Percentiles rank a stretch among this genome's conserved stretches.
Evolutionary conservation across 2,329 filamentous ascomycete species (phyloP).

Genomic region (Phialemonium atrogriseum): DNA sequence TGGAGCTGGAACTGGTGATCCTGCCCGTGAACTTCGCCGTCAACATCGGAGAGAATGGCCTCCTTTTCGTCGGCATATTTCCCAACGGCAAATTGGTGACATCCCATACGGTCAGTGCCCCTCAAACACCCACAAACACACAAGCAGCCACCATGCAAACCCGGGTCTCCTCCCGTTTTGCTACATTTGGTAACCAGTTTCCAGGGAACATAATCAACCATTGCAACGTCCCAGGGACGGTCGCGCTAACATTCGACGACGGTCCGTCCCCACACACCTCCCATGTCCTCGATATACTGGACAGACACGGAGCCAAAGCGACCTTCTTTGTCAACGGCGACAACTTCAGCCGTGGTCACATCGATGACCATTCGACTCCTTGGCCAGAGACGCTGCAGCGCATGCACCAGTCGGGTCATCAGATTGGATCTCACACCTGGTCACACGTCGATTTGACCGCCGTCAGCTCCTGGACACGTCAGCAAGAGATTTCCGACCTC

Average conservation of each 20-base stretch:
- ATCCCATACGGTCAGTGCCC: constrained; percentile 2
- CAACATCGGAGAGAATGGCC: neutral
- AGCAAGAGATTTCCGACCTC: constrained; percentile 19
- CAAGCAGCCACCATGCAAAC: neutral
- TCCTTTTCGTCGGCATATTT: neutral
- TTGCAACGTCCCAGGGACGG: constrained; percentile 17
- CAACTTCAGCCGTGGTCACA: constrained; percentile 15
- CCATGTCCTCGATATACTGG: constrained; percentile 24
- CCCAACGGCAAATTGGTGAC: neutral
- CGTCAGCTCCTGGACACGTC: constrained; percentile 11
- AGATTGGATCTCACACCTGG: constrained; percentile 28
- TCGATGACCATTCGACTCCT: constrained; percentile 17
- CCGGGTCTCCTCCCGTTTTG: neutral
- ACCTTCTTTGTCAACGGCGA: constrained; percentile 28
- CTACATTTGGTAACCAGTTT: neutral
- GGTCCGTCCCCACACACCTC: constrained; percentile 23
- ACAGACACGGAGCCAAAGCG: constrained; percentile 18
- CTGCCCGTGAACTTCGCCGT: neutral
- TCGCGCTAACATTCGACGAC: constrained; percentile 29
- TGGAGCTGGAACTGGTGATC: neutral
- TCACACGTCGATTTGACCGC: constrained; percentile 22
- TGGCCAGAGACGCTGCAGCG: constrained; percentile 16
- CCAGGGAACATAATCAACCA: constrained; percentile 13
- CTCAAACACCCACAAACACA: neutral
- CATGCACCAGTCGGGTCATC: constrained; percentile 26